Percentiles rank a stretch among this genome's conserved stretches.
phyloP scores from a whole-genome alignment of 2,329 filamentous ascomycete species.

The Curvularia spicifera region DNA sequence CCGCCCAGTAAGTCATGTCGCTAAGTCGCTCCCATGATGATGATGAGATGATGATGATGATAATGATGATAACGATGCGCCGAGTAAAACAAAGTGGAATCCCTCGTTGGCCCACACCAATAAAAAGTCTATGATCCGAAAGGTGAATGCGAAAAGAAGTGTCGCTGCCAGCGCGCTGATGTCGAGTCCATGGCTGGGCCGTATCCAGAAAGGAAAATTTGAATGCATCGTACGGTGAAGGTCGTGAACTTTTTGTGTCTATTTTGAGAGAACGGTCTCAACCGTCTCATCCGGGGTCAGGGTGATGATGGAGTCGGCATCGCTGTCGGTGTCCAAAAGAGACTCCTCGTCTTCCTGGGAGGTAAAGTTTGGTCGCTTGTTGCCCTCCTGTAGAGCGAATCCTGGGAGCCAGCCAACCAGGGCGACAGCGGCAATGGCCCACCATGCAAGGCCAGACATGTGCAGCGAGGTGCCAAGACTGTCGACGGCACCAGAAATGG shows the following conservation, averaged over 20 bases:
- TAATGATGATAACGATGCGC: slow-evolving; percentile 17
- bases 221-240: slow-evolving; percentile 21
- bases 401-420: slow-evolving; percentile 63
- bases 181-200: slow-evolving; percentile 2
- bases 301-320: slow-evolving; percentile 43
- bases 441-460: slow-evolving; percentile 91
- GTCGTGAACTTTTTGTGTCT: slow-evolving; percentile 28
- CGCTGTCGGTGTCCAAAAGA: slow-evolving; percentile 38
- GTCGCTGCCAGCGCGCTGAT: slow-evolving; percentile 25
- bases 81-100: slow-evolving; percentile 11
- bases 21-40: slow-evolving; percentile 15
- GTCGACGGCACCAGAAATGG: slow-evolving; percentile 84
- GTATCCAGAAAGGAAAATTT: slow-evolving; percentile 17
- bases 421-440: slow-evolving; percentile 81
- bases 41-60: slow-evolving; percentile 2
- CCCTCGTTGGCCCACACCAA: slow-evolving; percentile 7
- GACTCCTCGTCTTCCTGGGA: slow-evolving; percentile 41
- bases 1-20: slow-evolving; percentile 20
- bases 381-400: slow-evolving; percentile 70
- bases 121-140: slow-evolving; percentile 21
- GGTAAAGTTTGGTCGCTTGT: slow-evolving; percentile 40
- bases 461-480: slow-evolving; percentile 78
- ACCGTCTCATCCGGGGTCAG: slow-evolving; percentile 41
- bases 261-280: slow-evolving; percentile 42
- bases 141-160: slow-evolving; percentile 11